Evolutionary conservation across 2,329 filamentous ascomycete species (phyloP).

Genomic region (Rhynchosporium graminicola): DNA sequence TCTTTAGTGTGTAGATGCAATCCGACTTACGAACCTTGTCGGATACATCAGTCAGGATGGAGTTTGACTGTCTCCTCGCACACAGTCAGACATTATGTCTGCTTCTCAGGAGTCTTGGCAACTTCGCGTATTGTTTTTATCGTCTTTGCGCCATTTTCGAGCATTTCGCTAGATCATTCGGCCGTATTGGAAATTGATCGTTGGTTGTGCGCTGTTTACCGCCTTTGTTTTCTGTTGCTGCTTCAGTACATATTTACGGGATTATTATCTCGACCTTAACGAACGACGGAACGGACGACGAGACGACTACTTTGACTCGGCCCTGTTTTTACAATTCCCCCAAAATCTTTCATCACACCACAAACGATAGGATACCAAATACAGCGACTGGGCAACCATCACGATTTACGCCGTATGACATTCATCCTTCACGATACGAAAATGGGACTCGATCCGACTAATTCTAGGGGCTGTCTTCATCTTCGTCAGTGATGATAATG

Average conservation of each 20-base stretch:
- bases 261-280: conserved; percentile 14
- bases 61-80: conserved; percentile 23
- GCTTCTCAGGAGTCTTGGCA: conserved; percentile 20
- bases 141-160: conserved; percentile 29
- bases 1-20: conserved; percentile 27
- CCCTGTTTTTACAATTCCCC: conserved; percentile 30
- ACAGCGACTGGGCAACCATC: conserved; percentile 42
- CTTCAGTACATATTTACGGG: conserved; percentile 33
- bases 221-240: conserved; percentile 14
- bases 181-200: conserved; percentile 10
- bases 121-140: conserved; percentile 18
- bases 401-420: conserved; percentile 40
- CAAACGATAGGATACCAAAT: conserved; percentile 36
- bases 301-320: conserved; percentile 29
- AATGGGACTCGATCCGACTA: conserved; percentile 26
- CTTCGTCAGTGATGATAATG: neutral
- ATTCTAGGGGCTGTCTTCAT: conserved; percentile 22
- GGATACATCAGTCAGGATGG: conserved; percentile 24
- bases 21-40: conserved; percentile 24
- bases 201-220: conserved; percentile 24
- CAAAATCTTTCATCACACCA: conserved; percentile 29
- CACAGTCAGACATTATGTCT: conserved; percentile 20
- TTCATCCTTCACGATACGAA: conserved; percentile 26
- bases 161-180: conserved; percentile 11
- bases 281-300: conserved; percentile 22